These are phyloP conservation scores for Exophiala alcalophila DNA, from an alignment of 2,329 filamentous ascomycete species.

Conservation along the genomic window DNA sequence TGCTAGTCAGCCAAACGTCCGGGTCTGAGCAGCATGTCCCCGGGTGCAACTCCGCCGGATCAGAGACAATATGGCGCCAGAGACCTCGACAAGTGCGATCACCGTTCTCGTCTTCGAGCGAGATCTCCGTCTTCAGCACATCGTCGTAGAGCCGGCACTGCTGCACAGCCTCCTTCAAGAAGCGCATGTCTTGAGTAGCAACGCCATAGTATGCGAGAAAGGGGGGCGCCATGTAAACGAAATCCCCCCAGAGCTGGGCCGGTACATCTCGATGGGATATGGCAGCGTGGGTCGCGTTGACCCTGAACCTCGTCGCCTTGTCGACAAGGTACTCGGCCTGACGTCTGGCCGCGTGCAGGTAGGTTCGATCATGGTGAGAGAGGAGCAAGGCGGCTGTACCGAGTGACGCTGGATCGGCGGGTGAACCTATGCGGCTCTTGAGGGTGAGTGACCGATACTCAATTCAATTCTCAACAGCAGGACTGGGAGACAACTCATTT, in stretches of 20 bases:
- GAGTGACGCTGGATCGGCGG: conserved; percentile 44
- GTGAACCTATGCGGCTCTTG: conserved; percentile 10
- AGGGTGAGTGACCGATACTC: no score
- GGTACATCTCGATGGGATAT: conserved; percentile 47
- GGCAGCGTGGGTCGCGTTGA: conserved; percentile 38
- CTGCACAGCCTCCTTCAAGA: conserved; percentile 38
- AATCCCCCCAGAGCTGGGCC: conserved; percentile 50
- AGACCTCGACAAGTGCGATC: conserved; percentile 29
- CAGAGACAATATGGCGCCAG: conserved; percentile 49
- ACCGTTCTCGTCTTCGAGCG: conserved; percentile 19
- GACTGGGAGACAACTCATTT: no score
- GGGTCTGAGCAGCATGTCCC: conserved; percentile 43
- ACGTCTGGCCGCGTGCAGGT: conserved; percentile 39
- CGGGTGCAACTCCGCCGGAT: conserved; percentile 37
- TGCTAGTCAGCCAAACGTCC: conserved; percentile 35
- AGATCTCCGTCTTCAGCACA: conserved; percentile 35
- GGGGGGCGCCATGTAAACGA: conserved; percentile 51
- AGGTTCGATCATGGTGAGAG: conserved; percentile 36
- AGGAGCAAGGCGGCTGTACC: conserved; percentile 47
- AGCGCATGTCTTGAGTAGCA: conserved; percentile 35
- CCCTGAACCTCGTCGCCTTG: conserved; percentile 42
- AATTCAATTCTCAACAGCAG: no score
- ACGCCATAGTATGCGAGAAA: conserved; percentile 49
- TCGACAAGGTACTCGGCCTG: conserved; percentile 44
- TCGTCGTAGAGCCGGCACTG: conserved; percentile 46